phyloP scores from a whole-genome alignment of 495 filamentous ascomycete species.

The Letharia lupina region DNA sequence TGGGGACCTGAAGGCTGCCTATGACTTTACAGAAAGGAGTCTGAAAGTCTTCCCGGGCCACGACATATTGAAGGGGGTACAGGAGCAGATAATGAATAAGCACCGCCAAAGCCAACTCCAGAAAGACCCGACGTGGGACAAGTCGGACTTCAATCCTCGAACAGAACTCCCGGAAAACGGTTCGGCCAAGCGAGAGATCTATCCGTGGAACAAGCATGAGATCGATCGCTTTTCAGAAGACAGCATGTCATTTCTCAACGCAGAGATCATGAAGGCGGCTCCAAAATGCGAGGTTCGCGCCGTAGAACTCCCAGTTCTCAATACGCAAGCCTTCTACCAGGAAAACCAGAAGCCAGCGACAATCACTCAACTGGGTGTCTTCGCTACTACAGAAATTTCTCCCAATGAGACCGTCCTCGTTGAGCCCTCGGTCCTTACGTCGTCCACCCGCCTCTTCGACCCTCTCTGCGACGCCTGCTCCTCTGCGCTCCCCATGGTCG shows the following conservation, averaged over 20 bases:
- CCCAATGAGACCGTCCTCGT: conserved; percentile 68
- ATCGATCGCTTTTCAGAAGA: conserved; percentile 70
- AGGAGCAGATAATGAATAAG: conserved; percentile 10
- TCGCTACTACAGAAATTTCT: conserved; percentile 72
- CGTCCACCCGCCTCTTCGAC: conserved; percentile 72
- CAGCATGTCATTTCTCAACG: conserved; percentile 59
- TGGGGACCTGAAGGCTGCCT: conserved; percentile 63
- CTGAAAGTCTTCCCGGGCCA: conserved; percentile 9
- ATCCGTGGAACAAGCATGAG: conserved; percentile 89
- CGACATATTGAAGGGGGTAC: conserved; percentile 8
- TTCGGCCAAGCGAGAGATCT: conserved; percentile 69
- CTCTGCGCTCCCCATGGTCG: conserved; percentile 57
- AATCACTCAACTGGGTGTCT: conserved; percentile 74
- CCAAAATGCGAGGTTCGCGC: conserved; percentile 63
- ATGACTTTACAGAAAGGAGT: conserved; percentile 50
- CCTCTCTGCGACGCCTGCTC: conserved; percentile 80
- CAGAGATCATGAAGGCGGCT: conserved; percentile 52
- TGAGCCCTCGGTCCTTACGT: conserved; percentile 73
- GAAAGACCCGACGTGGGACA: conserved; percentile 14
- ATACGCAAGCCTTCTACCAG: conserved; percentile 34
- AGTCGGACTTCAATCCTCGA: conserved; percentile 17
- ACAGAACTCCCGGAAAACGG: conserved; percentile 20
- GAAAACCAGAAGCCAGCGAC: conserved; percentile 32
- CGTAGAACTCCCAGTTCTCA: conserved; percentile 60
- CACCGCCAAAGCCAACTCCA: conserved; percentile 4